These are phyloP conservation scores for Panaeolus cyanescens DNA, from an alignment of 768 basidiomycete species.

Conservation along the genomic window DNA sequence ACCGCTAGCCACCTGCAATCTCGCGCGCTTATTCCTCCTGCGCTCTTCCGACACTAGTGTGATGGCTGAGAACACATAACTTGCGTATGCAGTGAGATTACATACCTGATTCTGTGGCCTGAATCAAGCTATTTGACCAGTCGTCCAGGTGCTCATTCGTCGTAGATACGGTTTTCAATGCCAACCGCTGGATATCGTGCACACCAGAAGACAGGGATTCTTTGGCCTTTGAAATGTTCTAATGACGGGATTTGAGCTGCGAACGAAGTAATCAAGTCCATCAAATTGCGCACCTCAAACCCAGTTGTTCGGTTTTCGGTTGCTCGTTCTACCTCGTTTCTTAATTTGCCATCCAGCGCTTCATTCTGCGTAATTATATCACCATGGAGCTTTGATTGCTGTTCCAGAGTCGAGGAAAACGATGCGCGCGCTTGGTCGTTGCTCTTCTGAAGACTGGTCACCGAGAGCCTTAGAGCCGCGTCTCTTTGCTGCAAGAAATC, in stretches of 20 bases:
- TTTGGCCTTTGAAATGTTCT: not conserved
- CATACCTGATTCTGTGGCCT: conserved; percentile 18
- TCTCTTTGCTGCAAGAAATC: conserved; percentile 74
- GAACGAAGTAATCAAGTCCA: not conserved
- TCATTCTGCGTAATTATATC: conserved; percentile 41
- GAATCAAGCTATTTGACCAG: conserved; percentile 42
- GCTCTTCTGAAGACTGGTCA: conserved; percentile 51
- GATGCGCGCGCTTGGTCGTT: conserved; percentile 58
- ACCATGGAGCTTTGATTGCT: conserved; percentile 49
- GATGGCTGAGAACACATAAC: conserved; percentile 5
- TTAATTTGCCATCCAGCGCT: conserved; percentile 40
- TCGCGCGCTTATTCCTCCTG: conserved; percentile 63
- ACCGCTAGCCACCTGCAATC: conserved; percentile 57
- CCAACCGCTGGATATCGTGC: not conserved
- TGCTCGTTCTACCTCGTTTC: conserved; percentile 49
- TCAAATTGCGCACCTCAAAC: conserved; percentile 48
- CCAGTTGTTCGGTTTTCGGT: conserved; percentile 59
- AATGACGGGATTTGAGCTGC: not conserved
- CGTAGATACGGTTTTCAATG: not conserved
- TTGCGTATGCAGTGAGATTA: not conserved
- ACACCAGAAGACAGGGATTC: not conserved
- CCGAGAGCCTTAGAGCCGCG: conserved; percentile 58
- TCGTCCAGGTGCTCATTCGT: conserved; percentile 37
- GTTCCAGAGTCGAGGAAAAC: conserved; percentile 46
- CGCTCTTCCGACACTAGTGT: conserved; percentile 63